phyloP scores from a whole-genome alignment of 768 basidiomycete genomes.

The Pleurotus giganteus region DNA sequence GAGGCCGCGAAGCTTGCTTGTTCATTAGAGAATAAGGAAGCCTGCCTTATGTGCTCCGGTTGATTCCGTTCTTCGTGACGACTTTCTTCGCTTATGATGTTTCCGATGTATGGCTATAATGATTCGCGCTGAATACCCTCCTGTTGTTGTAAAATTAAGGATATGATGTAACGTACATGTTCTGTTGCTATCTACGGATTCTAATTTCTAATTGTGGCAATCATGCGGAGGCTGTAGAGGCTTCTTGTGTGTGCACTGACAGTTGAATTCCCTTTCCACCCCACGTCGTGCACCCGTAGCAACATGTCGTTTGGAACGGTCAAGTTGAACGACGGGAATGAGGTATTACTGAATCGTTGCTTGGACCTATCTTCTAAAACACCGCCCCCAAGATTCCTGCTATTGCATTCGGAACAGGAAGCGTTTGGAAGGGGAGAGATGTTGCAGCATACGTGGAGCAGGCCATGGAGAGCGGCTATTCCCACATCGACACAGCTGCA shows the following conservation, averaged over 20 bases:
- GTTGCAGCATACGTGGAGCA: conserved; percentile 52
- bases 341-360: conserved; percentile 10
- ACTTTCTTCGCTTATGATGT: too few relatives aligned
- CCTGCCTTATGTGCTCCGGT: conserved; percentile 89
- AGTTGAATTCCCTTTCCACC: too few relatives aligned
- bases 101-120: too few relatives aligned
- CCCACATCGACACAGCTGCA: conserved; percentile 38
- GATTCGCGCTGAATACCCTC: too few relatives aligned
- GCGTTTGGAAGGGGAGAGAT: conserved; percentile 42
- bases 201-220: neutral
- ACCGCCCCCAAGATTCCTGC: conserved; percentile 38
- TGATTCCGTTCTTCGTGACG: conserved; percentile 29
- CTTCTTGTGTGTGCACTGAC: too few relatives aligned
- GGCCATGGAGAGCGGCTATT: conserved; percentile 59
- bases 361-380: neutral
- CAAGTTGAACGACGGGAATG: conserved; percentile 38
- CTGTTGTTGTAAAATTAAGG: too few relatives aligned
- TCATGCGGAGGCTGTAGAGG: neutral
- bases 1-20: conserved; percentile 83
- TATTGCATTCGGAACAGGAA: conserved; percentile 64
- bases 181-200: neutral
- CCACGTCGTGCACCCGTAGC: too few relatives aligned
- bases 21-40: conserved; percentile 92
- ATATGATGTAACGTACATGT: neutral
- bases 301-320: conserved; percentile 43